Evolutionary conservation across 2,329 filamentous ascomycete species (phyloP).

Genomic region (Mariannaea elegans): DNA sequence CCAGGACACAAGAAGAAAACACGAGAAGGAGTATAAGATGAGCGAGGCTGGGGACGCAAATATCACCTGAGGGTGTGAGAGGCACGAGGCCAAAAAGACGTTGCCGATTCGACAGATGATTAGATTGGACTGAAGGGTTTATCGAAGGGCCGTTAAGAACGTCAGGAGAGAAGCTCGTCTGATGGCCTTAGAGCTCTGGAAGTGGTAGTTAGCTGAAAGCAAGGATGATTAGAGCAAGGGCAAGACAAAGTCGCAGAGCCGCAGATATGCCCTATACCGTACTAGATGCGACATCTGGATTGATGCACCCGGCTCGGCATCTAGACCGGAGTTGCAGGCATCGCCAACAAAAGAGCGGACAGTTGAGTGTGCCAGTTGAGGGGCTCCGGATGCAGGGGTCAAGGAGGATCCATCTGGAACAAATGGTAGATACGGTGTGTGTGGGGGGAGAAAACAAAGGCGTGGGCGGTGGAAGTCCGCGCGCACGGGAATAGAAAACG

Average conservation of each 20-base stretch:
- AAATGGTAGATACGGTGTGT: constrained; percentile 37
- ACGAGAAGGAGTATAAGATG: constrained; percentile 7
- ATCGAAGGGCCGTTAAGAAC: not conserved
- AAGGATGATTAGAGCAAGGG: not conserved
- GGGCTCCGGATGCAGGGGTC: constrained; percentile 23
- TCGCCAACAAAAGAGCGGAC: constrained; percentile 4
- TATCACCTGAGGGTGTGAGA: constrained; percentile 27
- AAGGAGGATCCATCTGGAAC: constrained; percentile 8
- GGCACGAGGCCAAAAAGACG: constrained; percentile 21
- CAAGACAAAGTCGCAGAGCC: constrained; percentile 5
- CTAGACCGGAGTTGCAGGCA: constrained; percentile 16
- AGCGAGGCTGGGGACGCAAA: constrained; percentile 13
- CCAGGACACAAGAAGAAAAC: constrained; percentile 6
- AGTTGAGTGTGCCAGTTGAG: constrained; percentile 19
- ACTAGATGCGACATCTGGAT: constrained; percentile 13
- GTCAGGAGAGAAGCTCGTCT: constrained; percentile 16
- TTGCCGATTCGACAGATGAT: constrained; percentile 30
- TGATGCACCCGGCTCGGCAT: constrained; percentile 10
- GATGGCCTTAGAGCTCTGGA: constrained; percentile 5
- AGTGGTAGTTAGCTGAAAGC: not conserved
- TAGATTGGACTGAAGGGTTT: constrained; percentile 2
- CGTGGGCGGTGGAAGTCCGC: constrained; percentile 18
- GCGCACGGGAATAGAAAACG: constrained; percentile 8
- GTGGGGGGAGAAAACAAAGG: constrained; percentile 26
- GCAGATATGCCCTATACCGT: constrained; percentile 8